Conservation (phyloP, 371 early-diverging fungal genomes). For the Apophysomyces elegans region DNA sequence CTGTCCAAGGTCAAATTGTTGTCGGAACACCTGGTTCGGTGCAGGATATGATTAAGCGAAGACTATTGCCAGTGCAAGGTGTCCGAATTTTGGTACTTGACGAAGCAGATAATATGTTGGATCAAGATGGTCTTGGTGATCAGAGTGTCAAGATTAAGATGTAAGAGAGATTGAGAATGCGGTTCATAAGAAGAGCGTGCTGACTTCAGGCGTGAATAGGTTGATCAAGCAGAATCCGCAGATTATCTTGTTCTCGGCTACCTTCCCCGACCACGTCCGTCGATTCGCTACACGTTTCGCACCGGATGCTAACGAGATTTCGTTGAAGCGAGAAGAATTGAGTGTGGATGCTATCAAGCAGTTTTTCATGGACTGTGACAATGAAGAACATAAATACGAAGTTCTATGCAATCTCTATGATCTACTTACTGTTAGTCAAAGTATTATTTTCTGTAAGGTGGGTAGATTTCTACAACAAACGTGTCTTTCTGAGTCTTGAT, state of each 20-base stretch:
- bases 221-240: conserved; percentile 74
- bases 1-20: conserved; percentile 79
- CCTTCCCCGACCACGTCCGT: conserved; percentile 86
- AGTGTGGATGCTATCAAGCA: conserved; percentile 96
- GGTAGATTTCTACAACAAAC: background rate
- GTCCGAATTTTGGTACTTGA: conserved; percentile 87
- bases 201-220: conserved; percentile 25
- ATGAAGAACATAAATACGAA: conserved; percentile 80
- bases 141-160: conserved; percentile 82
- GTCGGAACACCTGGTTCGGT: conserved; percentile 98
- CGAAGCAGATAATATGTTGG: conserved; percentile 96
- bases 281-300: conserved; percentile 80
- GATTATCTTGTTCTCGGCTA: conserved; percentile 95
- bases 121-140: conserved; percentile 86
- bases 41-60: conserved; percentile 65
- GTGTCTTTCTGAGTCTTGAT: background rate
- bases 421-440: conserved; percentile 93
- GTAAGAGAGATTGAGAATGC: conserved; percentile 33
- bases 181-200: no score
- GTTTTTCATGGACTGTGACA: conserved; percentile 93
- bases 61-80: conserved; percentile 57
- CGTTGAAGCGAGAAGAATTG: conserved; percentile 86
- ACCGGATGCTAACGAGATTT: conserved; percentile 86
- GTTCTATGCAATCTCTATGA: conserved; percentile 88
- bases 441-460: conserved; percentile 95